phyloP scores from a whole-genome alignment of 106 monocot genomes.

The Gastrodia elata region DNA sequence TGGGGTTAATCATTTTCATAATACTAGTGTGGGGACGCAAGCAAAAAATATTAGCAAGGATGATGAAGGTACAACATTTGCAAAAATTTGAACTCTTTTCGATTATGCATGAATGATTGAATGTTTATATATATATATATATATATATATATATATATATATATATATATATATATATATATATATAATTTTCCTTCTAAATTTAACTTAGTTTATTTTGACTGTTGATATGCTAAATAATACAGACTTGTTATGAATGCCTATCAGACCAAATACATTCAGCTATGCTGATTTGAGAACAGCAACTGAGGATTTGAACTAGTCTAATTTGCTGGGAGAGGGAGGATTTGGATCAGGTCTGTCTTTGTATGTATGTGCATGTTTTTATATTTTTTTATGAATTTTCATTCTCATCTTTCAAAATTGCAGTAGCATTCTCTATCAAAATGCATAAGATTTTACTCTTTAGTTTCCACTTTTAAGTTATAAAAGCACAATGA shows the following conservation, averaged over 20 bases:
- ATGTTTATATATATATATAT: too few species aligned
- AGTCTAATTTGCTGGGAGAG: constrained; percentile 55
- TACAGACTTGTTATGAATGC: constrained; percentile 37
- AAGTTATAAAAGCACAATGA: too few species aligned
- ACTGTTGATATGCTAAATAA: not conserved
- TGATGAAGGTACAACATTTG: constrained; percentile 31
- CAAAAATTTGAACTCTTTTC: not conserved
- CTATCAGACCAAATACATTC: constrained; percentile 35
- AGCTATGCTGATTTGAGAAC: constrained; percentile 46
- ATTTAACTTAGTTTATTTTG: not conserved
- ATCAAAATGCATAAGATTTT: too few species aligned
- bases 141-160: too few species aligned
- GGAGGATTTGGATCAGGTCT: constrained; percentile 70
- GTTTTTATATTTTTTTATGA: too few species aligned
- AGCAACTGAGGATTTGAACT: constrained; percentile 50
- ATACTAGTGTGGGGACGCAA: constrained; percentile 30
- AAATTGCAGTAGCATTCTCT: not conserved
- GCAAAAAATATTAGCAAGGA: constrained; percentile 27
- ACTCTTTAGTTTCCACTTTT: too few species aligned
- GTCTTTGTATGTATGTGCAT: not conserved
- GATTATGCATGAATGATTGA: not conserved
- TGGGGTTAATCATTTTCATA: constrained; percentile 16
- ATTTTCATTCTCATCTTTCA: not conserved
- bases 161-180: too few species aligned
- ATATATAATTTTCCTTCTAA: too few species aligned